Evolutionary conservation across 305 asterid species (phyloP).

Genomic region (Fraxinus floribunda): DNA sequence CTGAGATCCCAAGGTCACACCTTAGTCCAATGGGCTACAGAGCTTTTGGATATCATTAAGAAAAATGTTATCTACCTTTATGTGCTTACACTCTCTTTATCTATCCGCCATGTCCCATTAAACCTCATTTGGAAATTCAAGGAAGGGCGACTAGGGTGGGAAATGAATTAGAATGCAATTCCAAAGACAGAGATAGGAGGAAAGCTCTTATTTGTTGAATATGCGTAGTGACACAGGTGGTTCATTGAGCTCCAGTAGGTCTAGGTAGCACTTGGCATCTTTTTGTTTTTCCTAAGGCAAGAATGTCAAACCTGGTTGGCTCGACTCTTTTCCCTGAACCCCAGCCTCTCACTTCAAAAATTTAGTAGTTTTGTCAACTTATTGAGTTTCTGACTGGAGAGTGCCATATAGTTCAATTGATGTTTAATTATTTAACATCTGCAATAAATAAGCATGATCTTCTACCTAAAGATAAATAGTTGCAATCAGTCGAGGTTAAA

Average conservation of each 20-base stretch:
- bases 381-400: neutral
- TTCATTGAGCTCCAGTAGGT: neutral
- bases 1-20: neutral
- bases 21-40: neutral
- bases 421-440: neutral
- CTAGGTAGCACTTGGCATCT: neutral
- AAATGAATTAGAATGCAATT: neutral
- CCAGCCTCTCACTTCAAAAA: neutral
- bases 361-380: neutral
- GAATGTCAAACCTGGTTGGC: neutral
- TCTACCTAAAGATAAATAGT: neutral
- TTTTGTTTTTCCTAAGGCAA: neutral
- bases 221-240: neutral
- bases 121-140: neutral
- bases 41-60: neutral
- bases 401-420: neutral
- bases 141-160: neutral
- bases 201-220: neutral
- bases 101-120: neutral
- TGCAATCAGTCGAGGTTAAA: neutral
- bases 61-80: neutral
- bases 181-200: neutral
- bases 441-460: neutral
- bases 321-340: neutral
- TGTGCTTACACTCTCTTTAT: neutral